Evolutionary conservation across 176 grass and related monocot genomes (phyloP), one percentile per base, ranked within the genome.

Genomic region (Musa acuminata): DNA sequence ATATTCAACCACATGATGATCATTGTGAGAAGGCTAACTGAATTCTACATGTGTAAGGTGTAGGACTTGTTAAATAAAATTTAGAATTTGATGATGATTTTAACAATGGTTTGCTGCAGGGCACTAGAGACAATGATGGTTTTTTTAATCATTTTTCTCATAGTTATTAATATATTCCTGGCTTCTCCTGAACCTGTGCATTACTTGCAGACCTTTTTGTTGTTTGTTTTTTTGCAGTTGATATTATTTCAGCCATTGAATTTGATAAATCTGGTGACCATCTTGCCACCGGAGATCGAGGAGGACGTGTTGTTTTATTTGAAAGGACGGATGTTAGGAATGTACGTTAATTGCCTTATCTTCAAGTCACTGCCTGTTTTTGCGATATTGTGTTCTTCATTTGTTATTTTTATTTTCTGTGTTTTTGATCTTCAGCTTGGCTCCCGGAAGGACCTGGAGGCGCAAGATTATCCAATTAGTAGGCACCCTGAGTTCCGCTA

Each of bases 241-340:
- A 77, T 64, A 65, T 77, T 64, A 77, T 77, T 64, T 77, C 75
- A 65, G 75, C 75, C 20, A 77, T 77, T 64, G 75, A 77, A 77
- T 77, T 77, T 66, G 75, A 77, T 25, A 77, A 65, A 65, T 77
- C 58, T 66, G 75, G 75, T 23, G 59, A 77, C 22, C 59, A 77
- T 77, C 75, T 77, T 65, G 75, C 75, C 60, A 77, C 75, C 10
- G 75, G 75, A 77, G 75, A 77, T 77, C 58, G 75, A 77, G 75
- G 75, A 77, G 75, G 75, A 21, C 59, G 75, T 17, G 75, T 65
- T 48, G 75, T 77, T 77, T 64, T 77, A 65, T 77, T 77, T 77
- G 75, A 77, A 23, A 77, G 75, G 75, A 77, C 75, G 26, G 75
- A 77, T 77, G 43, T 16, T 77, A 65, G 49, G 29, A n/a, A 63